phyloP scores from a whole-genome alignment of 306 rosid genomes.

The Parietaria judaica region DNA sequence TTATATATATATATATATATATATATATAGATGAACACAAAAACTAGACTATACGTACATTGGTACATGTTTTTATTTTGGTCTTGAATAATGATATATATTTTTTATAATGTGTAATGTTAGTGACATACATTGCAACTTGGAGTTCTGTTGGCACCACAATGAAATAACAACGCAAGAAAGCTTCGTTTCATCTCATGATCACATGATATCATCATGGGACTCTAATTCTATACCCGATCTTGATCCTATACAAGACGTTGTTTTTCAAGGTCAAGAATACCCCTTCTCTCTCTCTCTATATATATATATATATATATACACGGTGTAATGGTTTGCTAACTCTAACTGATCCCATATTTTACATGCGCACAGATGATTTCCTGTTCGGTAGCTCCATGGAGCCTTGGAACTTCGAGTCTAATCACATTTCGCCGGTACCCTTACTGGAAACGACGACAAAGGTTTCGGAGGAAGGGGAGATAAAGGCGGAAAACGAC shows the following conservation, averaged over 20 bases:
- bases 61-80: background rate
- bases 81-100: too few relatives aligned
- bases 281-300: too few relatives aligned
- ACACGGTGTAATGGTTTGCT: too few relatives aligned
- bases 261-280: too few relatives aligned
- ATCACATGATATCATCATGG: conserved; percentile 19
- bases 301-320: too few relatives aligned
- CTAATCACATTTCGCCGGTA: too few relatives aligned
- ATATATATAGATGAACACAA: background rate
- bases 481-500: conserved; percentile 1
- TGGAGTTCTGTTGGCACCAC: conserved; percentile 17
- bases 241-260: too few relatives aligned
- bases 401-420: too few relatives aligned
- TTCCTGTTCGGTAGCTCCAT: too few relatives aligned
- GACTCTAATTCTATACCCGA: background rate
- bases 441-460: background rate
- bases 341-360: too few relatives aligned
- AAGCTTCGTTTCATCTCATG: background rate
- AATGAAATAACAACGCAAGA: conserved; percentile 25
- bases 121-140: conserved; percentile 5
- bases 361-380: too few relatives aligned
- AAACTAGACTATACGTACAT: background rate
- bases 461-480: background rate
- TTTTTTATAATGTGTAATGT: background rate
- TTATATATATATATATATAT: background rate